Percentiles rank a stretch among this genome's conserved stretches.
Conservation (phyloP, 495 filamentous ascomycete species). For the Penicillium riverlandense region DNA sequence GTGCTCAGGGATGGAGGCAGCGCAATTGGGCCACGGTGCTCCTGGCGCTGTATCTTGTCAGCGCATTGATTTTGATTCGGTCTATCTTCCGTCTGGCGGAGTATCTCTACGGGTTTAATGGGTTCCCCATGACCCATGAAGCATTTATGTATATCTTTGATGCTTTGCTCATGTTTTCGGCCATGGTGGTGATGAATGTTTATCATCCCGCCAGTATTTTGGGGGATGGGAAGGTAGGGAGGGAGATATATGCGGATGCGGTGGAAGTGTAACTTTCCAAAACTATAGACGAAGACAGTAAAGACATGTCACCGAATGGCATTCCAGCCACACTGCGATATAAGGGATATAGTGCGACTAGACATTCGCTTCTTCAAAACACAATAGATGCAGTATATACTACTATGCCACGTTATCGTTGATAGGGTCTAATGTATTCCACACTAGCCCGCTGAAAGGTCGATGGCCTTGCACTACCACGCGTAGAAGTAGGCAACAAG, state of each 20-base stretch:
- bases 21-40: conserved; percentile 45
- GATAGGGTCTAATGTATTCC: conserved; percentile 9
- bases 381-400: conserved; percentile 2
- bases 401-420: conserved; percentile 8
- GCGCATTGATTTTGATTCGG: conserved; percentile 51
- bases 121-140: conserved; percentile 48
- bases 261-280: conserved; percentile 3
- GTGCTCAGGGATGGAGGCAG: conserved; percentile 10
- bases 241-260: neutral
- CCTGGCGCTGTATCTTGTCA: conserved; percentile 43
- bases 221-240: conserved; percentile 13
- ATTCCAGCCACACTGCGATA: too few species aligned
- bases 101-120: conserved; percentile 48
- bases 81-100: conserved; percentile 57
- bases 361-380: too few species aligned
- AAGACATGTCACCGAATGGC: too few species aligned
- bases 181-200: conserved; percentile 45
- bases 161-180: conserved; percentile 47
- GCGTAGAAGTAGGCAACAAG: conserved; percentile 27
- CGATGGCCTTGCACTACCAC: conserved; percentile 4
- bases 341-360: too few species aligned
- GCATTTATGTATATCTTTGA: conserved; percentile 59
- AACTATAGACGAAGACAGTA: too few species aligned
- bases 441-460: neutral
- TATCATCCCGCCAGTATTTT: conserved; percentile 22